These are phyloP conservation scores for Podaxis sp. DNA, from an alignment of 768 basidiomycete species.

Conservation along the genomic window DNA sequence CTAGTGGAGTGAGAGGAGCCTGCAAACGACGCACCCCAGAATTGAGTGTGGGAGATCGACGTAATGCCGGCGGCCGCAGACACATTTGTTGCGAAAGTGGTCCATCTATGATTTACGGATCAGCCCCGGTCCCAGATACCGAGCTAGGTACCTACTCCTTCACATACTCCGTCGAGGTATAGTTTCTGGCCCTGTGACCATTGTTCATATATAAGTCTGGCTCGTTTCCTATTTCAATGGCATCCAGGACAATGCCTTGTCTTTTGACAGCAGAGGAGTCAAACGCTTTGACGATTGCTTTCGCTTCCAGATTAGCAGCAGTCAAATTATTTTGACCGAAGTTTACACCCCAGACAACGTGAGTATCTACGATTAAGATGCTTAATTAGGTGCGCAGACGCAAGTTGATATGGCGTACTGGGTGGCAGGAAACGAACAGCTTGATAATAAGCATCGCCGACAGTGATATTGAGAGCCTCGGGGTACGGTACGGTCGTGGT, in stretches of 20 bases:
- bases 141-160: conserved; percentile 40
- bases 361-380: conserved; percentile 42
- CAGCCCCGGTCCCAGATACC: not conserved
- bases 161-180: conserved; percentile 45
- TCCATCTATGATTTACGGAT: conserved; percentile 42
- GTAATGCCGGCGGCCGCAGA: conserved; percentile 39
- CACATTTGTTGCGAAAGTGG: conserved; percentile 48
- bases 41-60: conserved; percentile 37
- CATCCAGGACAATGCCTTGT: conserved; percentile 49
- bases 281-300: conserved; percentile 50
- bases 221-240: conserved; percentile 66
- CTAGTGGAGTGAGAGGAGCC: conserved; percentile 43
- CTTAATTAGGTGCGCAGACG: not conserved
- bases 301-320: conserved; percentile 45
- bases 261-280: conserved; percentile 34
- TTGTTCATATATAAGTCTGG: conserved; percentile 54
- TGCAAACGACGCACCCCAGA: conserved; percentile 52
- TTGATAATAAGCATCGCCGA: conserved; percentile 57
- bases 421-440: conserved; percentile 51
- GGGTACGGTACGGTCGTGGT: conserved; percentile 59
- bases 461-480: conserved; percentile 59
- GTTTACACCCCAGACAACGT: conserved; percentile 69
- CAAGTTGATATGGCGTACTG: conserved; percentile 28
- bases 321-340: conserved; percentile 55
- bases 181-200: conserved; percentile 38